Percentiles rank a stretch among this genome's conserved stretches.
Conservation (phyloP, 108 stramenopile genomes). For the Fragilaria crotonensis region DNA sequence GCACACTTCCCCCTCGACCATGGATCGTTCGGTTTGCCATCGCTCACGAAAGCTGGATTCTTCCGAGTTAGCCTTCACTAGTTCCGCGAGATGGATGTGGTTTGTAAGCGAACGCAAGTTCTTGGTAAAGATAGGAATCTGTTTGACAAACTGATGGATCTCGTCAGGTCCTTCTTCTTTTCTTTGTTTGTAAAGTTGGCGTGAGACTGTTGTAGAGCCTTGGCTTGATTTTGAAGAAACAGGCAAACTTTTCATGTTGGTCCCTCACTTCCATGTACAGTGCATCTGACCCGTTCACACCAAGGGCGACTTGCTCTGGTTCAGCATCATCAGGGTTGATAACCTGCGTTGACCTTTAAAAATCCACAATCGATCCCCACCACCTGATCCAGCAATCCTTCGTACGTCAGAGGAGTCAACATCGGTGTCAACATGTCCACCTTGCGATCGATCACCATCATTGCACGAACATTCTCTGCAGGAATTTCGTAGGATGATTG, state of each 20-base stretch:
- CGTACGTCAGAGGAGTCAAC: conserved; percentile 94
- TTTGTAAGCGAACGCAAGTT: conserved; percentile 70
- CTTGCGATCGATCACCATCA: conserved; percentile 85
- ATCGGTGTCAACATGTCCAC: conserved; percentile 91
- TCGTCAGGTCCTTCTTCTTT: conserved; percentile 87
- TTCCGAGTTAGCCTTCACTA: conserved; percentile 80
- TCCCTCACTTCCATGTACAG: conserved; percentile 91
- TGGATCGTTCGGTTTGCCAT: conserved; percentile 92
- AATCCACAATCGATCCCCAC: conserved; percentile 69
- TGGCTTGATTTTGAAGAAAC: conserved; percentile 91
- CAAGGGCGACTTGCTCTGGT: conserved; percentile 33
- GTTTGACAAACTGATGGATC: conserved; percentile 96
- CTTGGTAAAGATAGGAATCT: conserved; percentile 79
- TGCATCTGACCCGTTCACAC: conserved; percentile 83
- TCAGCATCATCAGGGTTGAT: conserved; percentile 55
- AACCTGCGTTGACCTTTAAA: conserved; percentile 35
- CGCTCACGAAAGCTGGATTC: conserved; percentile 74
- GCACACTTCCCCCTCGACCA: conserved; percentile 89
- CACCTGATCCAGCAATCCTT: conserved; percentile 91
- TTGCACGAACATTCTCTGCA: conserved; percentile 37
- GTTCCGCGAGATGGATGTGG: conserved; percentile 94
- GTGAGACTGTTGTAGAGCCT: conserved; percentile 82
- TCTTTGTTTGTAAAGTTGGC: conserved; percentile 83
- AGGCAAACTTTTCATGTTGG: conserved; percentile 89
- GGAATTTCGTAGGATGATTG: background rate